Conservation (phyloP, 805 yeast species). For the Myxozyma vanderwaltii region DNA sequence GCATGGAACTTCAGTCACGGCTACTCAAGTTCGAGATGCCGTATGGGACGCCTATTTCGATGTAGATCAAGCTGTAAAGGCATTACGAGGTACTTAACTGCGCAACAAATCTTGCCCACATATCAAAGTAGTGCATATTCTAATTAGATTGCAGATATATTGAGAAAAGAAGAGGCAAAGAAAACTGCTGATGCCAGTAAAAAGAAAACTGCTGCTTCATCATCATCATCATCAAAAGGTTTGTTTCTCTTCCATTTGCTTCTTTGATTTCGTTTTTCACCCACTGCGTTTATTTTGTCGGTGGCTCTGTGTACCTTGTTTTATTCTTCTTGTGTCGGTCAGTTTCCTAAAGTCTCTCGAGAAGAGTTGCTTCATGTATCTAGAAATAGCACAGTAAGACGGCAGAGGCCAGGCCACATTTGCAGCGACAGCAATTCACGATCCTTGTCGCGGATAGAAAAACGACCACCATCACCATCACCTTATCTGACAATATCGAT, state of each 20-base stretch:
- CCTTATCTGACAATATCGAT: neutral
- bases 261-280: neutral
- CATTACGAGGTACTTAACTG: conserved; percentile 41
- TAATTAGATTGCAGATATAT: conserved; percentile 24
- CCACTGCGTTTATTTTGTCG: neutral
- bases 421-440: neutral
- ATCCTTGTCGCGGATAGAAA: neutral
- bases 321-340: neutral
- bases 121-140: neutral
- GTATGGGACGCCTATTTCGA: conserved; percentile 63
- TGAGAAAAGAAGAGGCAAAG: conserved; percentile 25
- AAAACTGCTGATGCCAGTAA: neutral
- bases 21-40: conserved; percentile 56
- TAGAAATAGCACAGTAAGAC: conserved; percentile 1
- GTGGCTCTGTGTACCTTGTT: neutral
- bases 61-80: conserved; percentile 53
- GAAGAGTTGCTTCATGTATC: conserved; percentile 4
- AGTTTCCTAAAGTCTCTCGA: conserved; percentile 11
- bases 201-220: neutral
- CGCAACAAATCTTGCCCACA: neutral
- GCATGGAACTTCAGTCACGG: conserved; percentile 49
- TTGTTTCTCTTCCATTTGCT: conserved; percentile 6
- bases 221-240: conserved; percentile 17
- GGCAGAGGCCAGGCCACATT: conserved; percentile 7
- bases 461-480: too few species aligned